Evolutionary conservation across 371 early-diverging fungal genomes (phyloP), one percentile per base, ranked within the genome.

Genomic region (Mucor irregularis): DNA sequence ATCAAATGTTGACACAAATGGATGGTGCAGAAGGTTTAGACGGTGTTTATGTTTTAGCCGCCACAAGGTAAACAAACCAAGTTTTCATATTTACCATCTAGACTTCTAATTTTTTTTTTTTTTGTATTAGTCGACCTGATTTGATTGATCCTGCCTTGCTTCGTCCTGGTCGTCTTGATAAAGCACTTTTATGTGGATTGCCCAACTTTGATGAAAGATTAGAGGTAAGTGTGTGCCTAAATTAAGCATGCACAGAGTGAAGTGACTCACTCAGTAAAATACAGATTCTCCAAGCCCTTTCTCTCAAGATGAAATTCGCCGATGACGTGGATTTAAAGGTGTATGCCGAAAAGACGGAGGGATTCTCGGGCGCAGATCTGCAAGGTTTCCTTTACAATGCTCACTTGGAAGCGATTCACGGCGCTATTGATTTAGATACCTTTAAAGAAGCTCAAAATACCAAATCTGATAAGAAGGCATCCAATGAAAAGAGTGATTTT

Each of bases 121-220:
- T 14, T 14, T 43, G 25, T 19, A 43, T 85, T 70, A 99, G 99
- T 76, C 92, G 96, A n/a, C 98, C 99, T 28, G 99, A 99, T 65
- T 85, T 98, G n/a, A 88, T 99, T 51, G 99, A 99, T 74, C 92
- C 95, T 24, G 99, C 99, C 0, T 81, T 99, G 56, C 82, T 95
- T 35, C 89, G 99, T 26, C 99, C 99, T 25, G 99, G 99, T 29
- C 92, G 99, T 58, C 91, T 99, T 52, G 99, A 99, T 76, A 95
- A 98, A 71, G 87, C 90, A 6, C 58, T 97, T 16, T 62, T 93
- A 19, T 96, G 96, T 67, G 89, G 83, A 13, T 86, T 97, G 86
- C 98, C 98, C 0, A 74, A 45, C 45, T 38, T 61, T 4, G 62
- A 78, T 14, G 97, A 96, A 53, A 83, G 96, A 50, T 46, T 70